Percentiles rank a stretch among this genome's conserved stretches.
phyloP scores from a whole-genome alignment of 2,329 filamentous ascomycete genomes.

The Orbilia brochopaga region DNA sequence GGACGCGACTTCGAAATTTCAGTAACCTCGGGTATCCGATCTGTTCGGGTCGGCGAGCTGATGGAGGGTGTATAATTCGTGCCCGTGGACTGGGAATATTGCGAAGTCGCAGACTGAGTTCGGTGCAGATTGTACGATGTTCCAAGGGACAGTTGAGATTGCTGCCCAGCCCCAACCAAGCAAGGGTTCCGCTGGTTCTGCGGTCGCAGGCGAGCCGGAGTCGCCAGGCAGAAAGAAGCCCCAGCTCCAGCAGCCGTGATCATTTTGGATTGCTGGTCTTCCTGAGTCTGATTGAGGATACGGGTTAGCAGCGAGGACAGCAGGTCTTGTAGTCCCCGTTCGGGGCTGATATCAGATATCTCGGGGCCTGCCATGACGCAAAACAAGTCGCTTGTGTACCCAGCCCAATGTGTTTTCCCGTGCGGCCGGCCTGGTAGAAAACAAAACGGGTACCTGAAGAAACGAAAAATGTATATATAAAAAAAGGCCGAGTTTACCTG shows the following conservation, averaged over 20 bases:
- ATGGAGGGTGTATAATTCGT: conserved; percentile 34
- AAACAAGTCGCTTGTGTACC: conserved; percentile 8
- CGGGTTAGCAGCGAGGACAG: conserved; percentile 39
- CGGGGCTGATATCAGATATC: conserved; percentile 39
- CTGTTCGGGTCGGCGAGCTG: conserved; percentile 36
- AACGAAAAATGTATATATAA: conserved; percentile 1
- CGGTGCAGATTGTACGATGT: conserved; percentile 41
- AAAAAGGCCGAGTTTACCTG: conserved; percentile 26
- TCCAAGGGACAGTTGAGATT: conserved; percentile 34
- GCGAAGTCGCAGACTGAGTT: conserved; percentile 36
- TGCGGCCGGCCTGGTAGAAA: no score
- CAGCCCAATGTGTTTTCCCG: background rate
- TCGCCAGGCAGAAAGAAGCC: conserved; percentile 54
- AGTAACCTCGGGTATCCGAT: conserved; percentile 50
- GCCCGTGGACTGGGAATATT: conserved; percentile 30
- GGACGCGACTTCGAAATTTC: conserved; percentile 44
- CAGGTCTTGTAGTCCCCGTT: conserved; percentile 25
- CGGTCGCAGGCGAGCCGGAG: conserved; percentile 54
- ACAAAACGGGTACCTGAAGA: conserved; percentile 20
- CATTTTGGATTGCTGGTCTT: conserved; percentile 53
- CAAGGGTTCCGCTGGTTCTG: conserved; percentile 52
- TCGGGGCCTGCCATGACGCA: conserved; percentile 21
- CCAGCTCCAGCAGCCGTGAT: conserved; percentile 54
- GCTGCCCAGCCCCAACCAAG: conserved; percentile 39
- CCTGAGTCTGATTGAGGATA: conserved; percentile 32